Evolutionary conservation across 805 yeast genomes (phyloP).

Genomic region (Ogataea degrootiae): DNA sequence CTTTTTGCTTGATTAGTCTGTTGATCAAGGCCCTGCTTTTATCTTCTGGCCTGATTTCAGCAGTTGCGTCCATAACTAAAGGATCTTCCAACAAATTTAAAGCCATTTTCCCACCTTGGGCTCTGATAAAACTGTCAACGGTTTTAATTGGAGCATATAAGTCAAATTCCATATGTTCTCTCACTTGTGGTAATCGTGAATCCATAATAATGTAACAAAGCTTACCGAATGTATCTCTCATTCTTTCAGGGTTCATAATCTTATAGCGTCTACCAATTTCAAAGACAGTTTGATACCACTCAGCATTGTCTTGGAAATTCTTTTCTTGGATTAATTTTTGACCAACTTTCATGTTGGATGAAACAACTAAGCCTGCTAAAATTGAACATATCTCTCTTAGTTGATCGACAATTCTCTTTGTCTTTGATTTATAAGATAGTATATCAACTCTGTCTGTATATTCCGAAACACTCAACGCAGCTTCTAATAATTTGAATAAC

Average conservation of each 20-base stretch:
- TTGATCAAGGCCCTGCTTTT: slow-evolving; percentile 51
- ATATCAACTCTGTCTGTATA: slow-evolving; percentile 78
- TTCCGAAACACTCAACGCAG: slow-evolving; percentile 74
- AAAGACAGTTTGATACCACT: slow-evolving; percentile 66
- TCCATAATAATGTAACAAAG: slow-evolving; percentile 84
- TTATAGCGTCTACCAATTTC: slow-evolving; percentile 80
- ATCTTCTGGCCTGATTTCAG: slow-evolving; percentile 58
- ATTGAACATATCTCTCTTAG: slow-evolving; percentile 74
- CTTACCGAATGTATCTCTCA: slow-evolving; percentile 77
- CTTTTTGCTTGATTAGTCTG: slow-evolving; percentile 60
- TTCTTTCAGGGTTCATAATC: slow-evolving; percentile 78
- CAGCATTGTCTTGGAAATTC: slow-evolving; percentile 63
- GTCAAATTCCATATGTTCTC: slow-evolving; percentile 69
- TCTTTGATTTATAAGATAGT: slow-evolving; percentile 57
- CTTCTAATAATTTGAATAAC: slow-evolving; percentile 59
- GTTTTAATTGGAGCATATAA: slow-evolving; percentile 68
- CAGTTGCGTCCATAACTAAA: slow-evolving; percentile 57
- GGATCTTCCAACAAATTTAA: slow-evolving; percentile 51
- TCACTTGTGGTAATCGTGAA: slow-evolving; percentile 67
- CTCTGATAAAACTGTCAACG: slow-evolving; percentile 43
- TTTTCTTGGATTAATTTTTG: slow-evolving; percentile 58
- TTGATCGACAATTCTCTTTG: slow-evolving; percentile 68
- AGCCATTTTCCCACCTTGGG: slow-evolving; percentile 34
- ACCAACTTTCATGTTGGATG: slow-evolving; percentile 70
- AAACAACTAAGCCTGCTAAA: slow-evolving; percentile 71